Evolutionary conservation across 352 stramenopile genomes (phyloP), one percentile per base, ranked within the genome.

Genomic region (Phytophthora pinifolia): DNA sequence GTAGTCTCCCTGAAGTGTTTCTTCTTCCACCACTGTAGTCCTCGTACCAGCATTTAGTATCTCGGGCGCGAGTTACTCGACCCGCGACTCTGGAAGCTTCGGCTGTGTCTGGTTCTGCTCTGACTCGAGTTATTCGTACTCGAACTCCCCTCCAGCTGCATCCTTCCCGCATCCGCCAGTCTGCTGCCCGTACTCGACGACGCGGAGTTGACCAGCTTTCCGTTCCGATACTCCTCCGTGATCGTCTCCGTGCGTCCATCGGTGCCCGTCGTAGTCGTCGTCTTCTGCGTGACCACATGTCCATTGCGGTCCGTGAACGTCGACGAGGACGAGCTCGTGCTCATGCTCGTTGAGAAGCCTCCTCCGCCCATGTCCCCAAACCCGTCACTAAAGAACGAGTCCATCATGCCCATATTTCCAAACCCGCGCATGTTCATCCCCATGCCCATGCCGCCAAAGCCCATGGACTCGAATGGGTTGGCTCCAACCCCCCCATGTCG

Each of bases 211-310:
- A 84, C 59, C 18, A 92, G 61, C 3, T 73, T 74, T 2, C 83
- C 83, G 46, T 92, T 83, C n/a, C 67, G 54, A 48, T 69, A 94
- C 48, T 92, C 81, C 39, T 94, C 81, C 18, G 77, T 88, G 10
- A 82, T 46, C 2, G 77, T 87, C 55, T 89, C 74, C 0, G 62
- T 60, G 6, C 68, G 67, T 18, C 83, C 83, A 51, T 83, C 74
- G 0, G 65, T 27, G 13, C 74, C 74, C 4, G 67, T 68, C 0
- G 72, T 91, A 4, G 79, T 89, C 25, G 70, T 90, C 34, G 79
- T 91, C 62, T 86, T 90, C 52, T 84, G 83, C 6, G 66, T 89
- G n/a, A 94, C 67, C n/a, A 79, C 48, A 32, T 85, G 74, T 6
- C 83, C 83, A 43, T 77, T 87, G 17, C 64, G 77, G 42, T 94